Evolutionary conservation across 2,329 filamentous ascomycete species (phyloP), one percentile per base, ranked within the genome.

Genomic region (Fusarium hostae): DNA sequence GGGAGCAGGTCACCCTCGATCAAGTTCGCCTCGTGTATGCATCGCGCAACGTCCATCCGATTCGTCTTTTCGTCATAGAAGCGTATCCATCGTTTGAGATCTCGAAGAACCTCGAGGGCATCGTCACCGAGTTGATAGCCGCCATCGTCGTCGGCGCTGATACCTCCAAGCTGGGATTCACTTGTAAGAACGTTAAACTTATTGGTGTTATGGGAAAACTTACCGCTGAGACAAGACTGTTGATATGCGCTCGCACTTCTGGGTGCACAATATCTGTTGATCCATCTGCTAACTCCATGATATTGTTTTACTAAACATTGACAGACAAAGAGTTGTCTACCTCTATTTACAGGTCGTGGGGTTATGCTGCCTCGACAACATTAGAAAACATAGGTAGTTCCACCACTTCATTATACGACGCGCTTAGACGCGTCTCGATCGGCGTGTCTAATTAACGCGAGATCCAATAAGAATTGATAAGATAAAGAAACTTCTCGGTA

Each of bases 11-110:
- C 96, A 55, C 94, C 93, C 78, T 92, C 92, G 62, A 98, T 89
- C n/a, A 99, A 82, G 78, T 98, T 98, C 47, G 94, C 92, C 81
- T 98, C 94, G 78, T 94, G 91, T 74, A 98, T 86, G 80, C 94
- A 98, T 82, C 96, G 89, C 68, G 95, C 95, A 66, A 99, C 96
- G 79, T 99, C 96, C 86, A 97, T 92, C 73, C 95, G 92, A 79
- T 97, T 97, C 72, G 92, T 90, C 80, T 97, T 97, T 79, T 97
- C 93, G 81, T 98, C 95, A 85, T 96, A 96, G 70, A 97, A 90
- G 75, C 94, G 94, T 74, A 99, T 88, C 96, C 96, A 99, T 88
- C 92, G 92, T 79, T 96, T 95, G 59, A 99, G 87, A 82, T 99
- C 96, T 70, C 95, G 94, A 63, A 99, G 86, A 78, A 95, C 96